Base-by-base conservation (phyloP, 306 rosid genomes). In the Amphicarpaea edgeworthii region DNA sequence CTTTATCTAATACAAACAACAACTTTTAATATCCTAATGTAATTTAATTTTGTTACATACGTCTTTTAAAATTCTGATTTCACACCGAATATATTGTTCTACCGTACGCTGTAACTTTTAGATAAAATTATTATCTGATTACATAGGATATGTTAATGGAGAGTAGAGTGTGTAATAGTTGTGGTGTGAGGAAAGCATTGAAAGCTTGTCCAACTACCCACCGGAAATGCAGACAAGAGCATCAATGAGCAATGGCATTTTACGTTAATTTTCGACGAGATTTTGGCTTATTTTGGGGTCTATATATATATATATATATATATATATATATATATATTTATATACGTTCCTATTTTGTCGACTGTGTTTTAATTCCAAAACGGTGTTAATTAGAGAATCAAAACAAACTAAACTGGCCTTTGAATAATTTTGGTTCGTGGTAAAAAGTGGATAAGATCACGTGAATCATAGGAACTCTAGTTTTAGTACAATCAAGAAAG, bases 121-220 rank as follows among this genome's bases (percentile, higher is more conserved):
- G 41, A 62, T 49, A 7, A 59, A 61, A 34, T 34, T 21, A 16
- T 37, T 41, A 65, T 51, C 65, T 40, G 51, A 2, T 34, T 0
- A 0, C 34, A 5, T 63, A 0, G 21, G 50, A 38, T 6, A 37
- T 75, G 43, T 34, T 30, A 69, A 60, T 1, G 8, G 42, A 38
- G 9, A 19, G 5, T 30, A n/a, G n/a, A n/a, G n/a, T n/a, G n/a
- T n/a, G n/a, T n/a, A n/a, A n/a, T n/a, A n/a, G 38, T 12, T 68
- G 49, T 41, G 83, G 51, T 43, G 1, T 12, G 53, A 12, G 9
- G 8, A 41, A 24, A 34, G 81, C 73, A 83, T 82, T 81, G 80
- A 92, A 68, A 16, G 76, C 85, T 68, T 26, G 58, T 66, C 47
- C 91, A 90, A 88, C 93, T 0, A 81, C 96, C 86, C 81, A 55